phyloP scores from a whole-genome alignment of 208 protist species.

The Trypanosoma platydactyli region DNA sequence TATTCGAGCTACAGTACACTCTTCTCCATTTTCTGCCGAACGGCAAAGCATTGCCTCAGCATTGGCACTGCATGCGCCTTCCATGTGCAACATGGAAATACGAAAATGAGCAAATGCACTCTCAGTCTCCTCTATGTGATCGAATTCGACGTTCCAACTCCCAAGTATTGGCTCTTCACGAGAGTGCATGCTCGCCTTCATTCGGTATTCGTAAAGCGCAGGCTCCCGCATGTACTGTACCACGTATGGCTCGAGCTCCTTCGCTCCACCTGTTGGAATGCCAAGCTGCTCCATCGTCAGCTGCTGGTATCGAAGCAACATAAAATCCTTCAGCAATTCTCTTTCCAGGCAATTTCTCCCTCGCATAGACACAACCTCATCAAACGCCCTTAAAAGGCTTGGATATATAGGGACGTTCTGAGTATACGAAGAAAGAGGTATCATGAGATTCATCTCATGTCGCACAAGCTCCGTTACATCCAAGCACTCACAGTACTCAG shows the following conservation, averaged over 20 bases:
- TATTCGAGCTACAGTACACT: constrained; percentile 9
- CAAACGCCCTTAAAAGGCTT: constrained; percentile 18
- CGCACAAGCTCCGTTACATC: constrained; percentile 21
- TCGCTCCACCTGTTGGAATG: constrained; percentile 54
- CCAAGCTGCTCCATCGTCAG: constrained; percentile 62
- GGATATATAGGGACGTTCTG: constrained; percentile 13
- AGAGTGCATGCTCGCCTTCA: too few relatives aligned
- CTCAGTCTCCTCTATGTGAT: constrained; percentile 21
- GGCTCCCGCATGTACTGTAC: constrained; percentile 69
- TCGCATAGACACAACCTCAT: constrained; percentile 33
- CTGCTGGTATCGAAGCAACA: constrained; percentile 39
- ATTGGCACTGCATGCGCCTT: constrained; percentile 17
- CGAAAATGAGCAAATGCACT: constrained; percentile 44
- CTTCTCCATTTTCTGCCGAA: neutral
- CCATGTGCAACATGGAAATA: constrained; percentile 28
- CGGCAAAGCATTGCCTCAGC: constrained; percentile 24
- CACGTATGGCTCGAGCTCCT: constrained; percentile 55
- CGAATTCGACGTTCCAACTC: constrained; percentile 17
- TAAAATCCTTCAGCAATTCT: constrained; percentile 36
- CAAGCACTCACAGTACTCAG: constrained; percentile 22
- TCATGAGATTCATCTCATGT: constrained; percentile 11
- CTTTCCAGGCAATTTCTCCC: constrained; percentile 40
- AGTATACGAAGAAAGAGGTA: constrained; percentile 18
- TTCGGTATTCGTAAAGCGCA: constrained; percentile 7
- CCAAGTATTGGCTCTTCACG: neutral